Conservation (phyloP, 75 land plant species). For the Larix kaempferi region DNA sequence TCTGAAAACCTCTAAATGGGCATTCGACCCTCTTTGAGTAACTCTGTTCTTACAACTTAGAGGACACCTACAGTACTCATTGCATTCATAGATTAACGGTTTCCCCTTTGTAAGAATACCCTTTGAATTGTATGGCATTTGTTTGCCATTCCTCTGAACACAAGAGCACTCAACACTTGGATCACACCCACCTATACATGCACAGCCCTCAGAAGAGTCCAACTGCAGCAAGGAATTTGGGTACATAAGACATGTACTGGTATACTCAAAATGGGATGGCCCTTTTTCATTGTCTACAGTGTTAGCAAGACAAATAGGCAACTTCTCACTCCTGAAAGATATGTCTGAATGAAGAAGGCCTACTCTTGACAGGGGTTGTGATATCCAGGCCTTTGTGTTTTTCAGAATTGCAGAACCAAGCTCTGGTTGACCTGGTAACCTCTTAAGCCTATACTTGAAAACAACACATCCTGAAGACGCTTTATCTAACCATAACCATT, state of each 20-base stretch:
- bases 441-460: conserved; percentile 59
- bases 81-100: conserved; percentile 56
- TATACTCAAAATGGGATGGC: conserved; percentile 52
- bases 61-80: conserved; percentile 44
- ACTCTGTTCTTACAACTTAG: conserved; percentile 47
- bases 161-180: conserved; percentile 38
- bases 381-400: conserved; percentile 38
- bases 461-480: conserved; percentile 45
- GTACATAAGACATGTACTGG: conserved; percentile 20
- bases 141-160: conserved; percentile 33
- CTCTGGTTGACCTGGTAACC: conserved; percentile 61
- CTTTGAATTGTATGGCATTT: conserved; percentile 39
- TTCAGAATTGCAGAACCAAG: conserved; percentile 44
- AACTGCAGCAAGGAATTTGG: conserved; percentile 8
- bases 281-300: conserved; percentile 59
- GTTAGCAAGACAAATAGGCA: conserved; percentile 65
- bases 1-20: conserved; percentile 68
- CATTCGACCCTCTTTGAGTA: conserved; percentile 44
- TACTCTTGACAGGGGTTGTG: conserved; percentile 27
- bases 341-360: conserved; percentile 49
- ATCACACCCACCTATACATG: conserved; percentile 36
- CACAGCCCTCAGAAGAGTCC: conserved; percentile 34
- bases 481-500: conserved; percentile 53
- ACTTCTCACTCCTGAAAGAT: conserved; percentile 43
- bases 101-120: conserved; percentile 40